phyloP scores from a whole-genome alignment of 202 grass and related monocot species.

The Hordeum pubiflorum region DNA sequence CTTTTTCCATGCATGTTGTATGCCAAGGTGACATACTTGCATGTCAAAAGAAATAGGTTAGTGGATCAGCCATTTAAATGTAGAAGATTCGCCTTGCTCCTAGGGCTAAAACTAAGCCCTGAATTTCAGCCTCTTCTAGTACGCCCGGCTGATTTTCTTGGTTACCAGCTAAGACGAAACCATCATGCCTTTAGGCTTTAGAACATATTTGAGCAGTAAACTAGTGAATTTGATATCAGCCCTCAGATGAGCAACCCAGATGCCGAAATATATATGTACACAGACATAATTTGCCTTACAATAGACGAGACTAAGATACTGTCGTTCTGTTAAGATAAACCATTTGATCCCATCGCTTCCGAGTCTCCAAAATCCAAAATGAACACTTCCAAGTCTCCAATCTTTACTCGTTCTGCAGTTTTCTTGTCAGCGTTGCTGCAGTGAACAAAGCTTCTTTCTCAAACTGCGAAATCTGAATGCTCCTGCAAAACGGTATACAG shows the following conservation, averaged over 20 bases:
- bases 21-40: no score
- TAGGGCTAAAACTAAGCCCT: no score
- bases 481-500: conserved; percentile 26
- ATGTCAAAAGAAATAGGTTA: no score
- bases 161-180: no score
- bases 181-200: no score
- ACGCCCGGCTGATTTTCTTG: no score
- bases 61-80: no score
- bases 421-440: conserved; percentile 39
- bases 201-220: no score
- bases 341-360: not conserved
- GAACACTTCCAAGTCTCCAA: conserved; percentile 4
- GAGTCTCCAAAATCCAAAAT: not conserved
- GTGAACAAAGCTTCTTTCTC: conserved; percentile 75
- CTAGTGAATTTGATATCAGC: no score
- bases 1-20: no score
- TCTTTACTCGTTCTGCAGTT: conserved; percentile 21
- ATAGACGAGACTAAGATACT: not conserved
- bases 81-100: no score
- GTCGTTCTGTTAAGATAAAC: not conserved
- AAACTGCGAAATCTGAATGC: conserved; percentile 47
- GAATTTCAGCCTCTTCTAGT: no score
- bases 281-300: not conserved
- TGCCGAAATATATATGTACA: not conserved
- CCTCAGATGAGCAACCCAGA: not conserved